These are phyloP conservation scores for Hygrocybe coccinea DNA, from an alignment of 768 basidiomycete species.

Conservation along the genomic window DNA sequence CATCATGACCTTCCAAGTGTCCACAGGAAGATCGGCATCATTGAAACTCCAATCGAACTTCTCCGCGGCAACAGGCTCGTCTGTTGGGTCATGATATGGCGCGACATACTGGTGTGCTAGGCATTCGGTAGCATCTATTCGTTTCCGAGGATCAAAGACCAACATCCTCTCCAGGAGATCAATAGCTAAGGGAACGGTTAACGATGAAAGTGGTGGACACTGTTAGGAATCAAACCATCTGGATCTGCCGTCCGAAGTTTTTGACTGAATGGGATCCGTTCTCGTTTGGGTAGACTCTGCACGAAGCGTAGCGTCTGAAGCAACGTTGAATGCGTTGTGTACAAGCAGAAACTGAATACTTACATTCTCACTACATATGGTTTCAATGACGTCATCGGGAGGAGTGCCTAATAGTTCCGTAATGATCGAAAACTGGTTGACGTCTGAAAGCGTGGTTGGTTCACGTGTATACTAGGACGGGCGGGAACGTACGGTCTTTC, in stretches of 20 bases:
- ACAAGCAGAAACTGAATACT: slow-evolving; percentile 22
- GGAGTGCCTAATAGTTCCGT: slow-evolving; percentile 98
- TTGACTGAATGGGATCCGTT: slow-evolving; percentile 91
- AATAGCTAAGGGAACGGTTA: slow-evolving; percentile 51
- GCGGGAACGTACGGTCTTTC: slow-evolving; percentile 82
- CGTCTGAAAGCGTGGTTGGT: slow-evolving; percentile 55
- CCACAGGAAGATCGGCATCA: slow-evolving; percentile 96
- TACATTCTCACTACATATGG: slow-evolving; percentile 96
- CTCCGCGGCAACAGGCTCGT: slow-evolving; percentile 90
- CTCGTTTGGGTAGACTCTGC: slow-evolving; percentile 94
- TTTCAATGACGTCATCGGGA: slow-evolving; percentile 98
- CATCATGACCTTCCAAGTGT: slow-evolving; percentile 99
- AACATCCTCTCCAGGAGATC: slow-evolving; percentile 98
- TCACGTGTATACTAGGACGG: slow-evolving; percentile 5
- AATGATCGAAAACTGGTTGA: slow-evolving; percentile 99
- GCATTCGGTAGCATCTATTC: slow-evolving; percentile 90
- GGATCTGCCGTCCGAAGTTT: slow-evolving; percentile 87
- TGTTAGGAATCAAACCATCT: slow-evolving; percentile 56
- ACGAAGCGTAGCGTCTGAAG: slow-evolving; percentile 92
- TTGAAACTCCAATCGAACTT: slow-evolving; percentile 99
- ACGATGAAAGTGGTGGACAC: not conserved
- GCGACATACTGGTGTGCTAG: slow-evolving; percentile 90
- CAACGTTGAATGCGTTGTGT: slow-evolving; percentile 3
- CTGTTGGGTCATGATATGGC: slow-evolving; percentile 97
- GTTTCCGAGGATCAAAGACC: slow-evolving; percentile 95